Evolutionary conservation across 2,329 filamentous ascomycete species (phyloP), one percentile per base, ranked within the genome.

Genomic region (Alternaria postmessia): DNA sequence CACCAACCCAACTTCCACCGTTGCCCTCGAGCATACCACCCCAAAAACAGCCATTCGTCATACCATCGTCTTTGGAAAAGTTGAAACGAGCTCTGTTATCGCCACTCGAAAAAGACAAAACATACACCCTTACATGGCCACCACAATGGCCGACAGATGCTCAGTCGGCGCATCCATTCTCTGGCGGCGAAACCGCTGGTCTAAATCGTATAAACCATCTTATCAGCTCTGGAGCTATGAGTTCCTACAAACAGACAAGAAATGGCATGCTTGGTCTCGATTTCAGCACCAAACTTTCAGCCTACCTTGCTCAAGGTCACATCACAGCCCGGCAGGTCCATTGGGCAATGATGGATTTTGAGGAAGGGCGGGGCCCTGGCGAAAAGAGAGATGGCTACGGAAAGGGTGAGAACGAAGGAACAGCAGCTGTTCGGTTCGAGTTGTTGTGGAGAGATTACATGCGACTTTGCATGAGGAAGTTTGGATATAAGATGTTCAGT

Each of bases 371-470:
- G 22, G 71, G 73, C 0, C 51, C 63, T 22, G 75, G 74, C 7
- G 57, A 70, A 48, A 60, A 54, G 2, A 49, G 64, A 8, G 46
- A 57, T 44, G 90, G 89, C 0, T 93, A 88, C 57, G 89, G 87
- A 0, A 77, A 88, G 51, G 91, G 91, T 0, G 89, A 93, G 74
- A 93, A 90, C 52, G 86, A 87, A 30, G 91, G 91, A 0, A 93
- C 90, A 0, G 85, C 85, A 34, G 86, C 83, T 0, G 84, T 94
- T 1, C 86, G 91, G 0, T 89, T 91, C 57, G 91, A 94, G 71
- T 81, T 95, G 0, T 77, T 94, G 0, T 94, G 3, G 91, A 82
- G 91, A 41, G 92, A 94, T 70, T 94, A 94, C 70, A 93, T 94
- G 89, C 84, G 90, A 1, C 84, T 94, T 0, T 92, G 89, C 72